Evolutionary conservation across 2,329 filamentous ascomycete genomes (phyloP).

Genomic region (Neonectria coccinea): DNA sequence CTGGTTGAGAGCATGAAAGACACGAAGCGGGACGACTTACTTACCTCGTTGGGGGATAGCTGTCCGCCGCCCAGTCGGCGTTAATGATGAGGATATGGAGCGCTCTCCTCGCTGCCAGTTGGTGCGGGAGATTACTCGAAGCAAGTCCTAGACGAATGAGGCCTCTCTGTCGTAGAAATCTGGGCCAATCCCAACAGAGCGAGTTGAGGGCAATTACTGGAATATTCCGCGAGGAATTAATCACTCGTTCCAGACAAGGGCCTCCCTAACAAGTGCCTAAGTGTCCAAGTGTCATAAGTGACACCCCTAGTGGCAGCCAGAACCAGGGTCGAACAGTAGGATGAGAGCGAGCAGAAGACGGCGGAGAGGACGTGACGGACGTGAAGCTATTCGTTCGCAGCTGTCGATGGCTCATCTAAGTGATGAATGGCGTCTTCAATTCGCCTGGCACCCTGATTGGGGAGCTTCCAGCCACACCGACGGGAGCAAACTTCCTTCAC

Average conservation of each 20-base stretch:
- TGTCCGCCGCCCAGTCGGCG: conserved; percentile 3
- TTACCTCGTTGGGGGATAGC: conserved; percentile 9
- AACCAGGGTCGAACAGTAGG: conserved; percentile 7
- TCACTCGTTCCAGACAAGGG: conserved; percentile 24
- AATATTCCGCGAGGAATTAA: conserved; percentile 24
- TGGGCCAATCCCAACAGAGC: conserved; percentile 18
- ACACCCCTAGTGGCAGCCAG: conserved; percentile 18
- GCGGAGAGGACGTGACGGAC: neutral
- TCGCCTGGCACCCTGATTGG: conserved; percentile 10
- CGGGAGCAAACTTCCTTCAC: conserved; percentile 1
- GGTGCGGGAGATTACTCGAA: conserved; percentile 12
- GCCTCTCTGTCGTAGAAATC: conserved; percentile 8
- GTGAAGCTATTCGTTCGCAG: conserved; percentile 17
- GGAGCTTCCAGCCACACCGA: neutral
- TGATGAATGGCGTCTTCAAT: conserved; percentile 14
- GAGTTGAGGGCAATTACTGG: conserved; percentile 19
- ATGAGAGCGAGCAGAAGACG: conserved; percentile 8
- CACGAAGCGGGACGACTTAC: neutral
- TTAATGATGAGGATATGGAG: neutral
- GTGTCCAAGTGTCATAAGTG: conserved; percentile 5
- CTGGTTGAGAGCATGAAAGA: neutral
- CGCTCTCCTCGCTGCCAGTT: neutral
- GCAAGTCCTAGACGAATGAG: conserved; percentile 5
- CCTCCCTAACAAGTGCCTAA: neutral
- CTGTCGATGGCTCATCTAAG: conserved; percentile 3